These are phyloP conservation scores for Fragaria nilgerrensis DNA, from an alignment of 306 rosid species.

Conservation along the genomic window DNA sequence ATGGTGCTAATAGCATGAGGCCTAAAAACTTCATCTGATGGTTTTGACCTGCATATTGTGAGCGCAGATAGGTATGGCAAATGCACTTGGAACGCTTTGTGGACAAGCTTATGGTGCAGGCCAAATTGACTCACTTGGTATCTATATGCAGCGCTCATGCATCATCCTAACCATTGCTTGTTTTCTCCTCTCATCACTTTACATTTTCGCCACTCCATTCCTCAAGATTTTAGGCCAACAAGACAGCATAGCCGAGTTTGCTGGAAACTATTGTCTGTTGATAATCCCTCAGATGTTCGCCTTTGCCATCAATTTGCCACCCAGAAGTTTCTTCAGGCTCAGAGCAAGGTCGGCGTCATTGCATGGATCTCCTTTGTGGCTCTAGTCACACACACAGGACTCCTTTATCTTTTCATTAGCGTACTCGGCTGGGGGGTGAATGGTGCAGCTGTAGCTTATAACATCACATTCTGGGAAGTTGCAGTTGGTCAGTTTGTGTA, in stretches of 20 bases:
- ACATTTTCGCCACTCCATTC: constrained; percentile 19
- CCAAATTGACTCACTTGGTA: constrained; percentile 20
- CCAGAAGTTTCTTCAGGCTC: constrained; percentile 57
- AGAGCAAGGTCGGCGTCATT: constrained; percentile 52
- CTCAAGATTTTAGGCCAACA: constrained; percentile 19
- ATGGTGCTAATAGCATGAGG: neutral
- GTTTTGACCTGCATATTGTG: neutral
- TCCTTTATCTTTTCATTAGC: constrained; percentile 49
- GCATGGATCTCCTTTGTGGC: constrained; percentile 61
- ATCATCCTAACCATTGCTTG: constrained; percentile 11
- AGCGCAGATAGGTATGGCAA: constrained; percentile 19
- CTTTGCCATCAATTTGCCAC: constrained; percentile 44
- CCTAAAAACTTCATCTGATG: neutral
- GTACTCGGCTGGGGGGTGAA: constrained; percentile 43
- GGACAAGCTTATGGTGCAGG: constrained; percentile 29
- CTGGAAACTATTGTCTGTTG: constrained; percentile 33
- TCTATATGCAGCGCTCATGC: constrained; percentile 24
- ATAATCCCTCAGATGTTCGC: constrained; percentile 57
- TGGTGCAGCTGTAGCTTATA: constrained; percentile 56
- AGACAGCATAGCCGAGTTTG: constrained; percentile 39
- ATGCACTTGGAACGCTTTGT: constrained; percentile 25
- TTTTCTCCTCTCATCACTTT: neutral
- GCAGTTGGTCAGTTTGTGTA: constrained; percentile 50
- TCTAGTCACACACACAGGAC: constrained; percentile 33
- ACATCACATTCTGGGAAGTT: constrained; percentile 53